phyloP scores from a whole-genome alignment of 1,139 yeast species.

The Torulaspora pretoriensis region DNA sequence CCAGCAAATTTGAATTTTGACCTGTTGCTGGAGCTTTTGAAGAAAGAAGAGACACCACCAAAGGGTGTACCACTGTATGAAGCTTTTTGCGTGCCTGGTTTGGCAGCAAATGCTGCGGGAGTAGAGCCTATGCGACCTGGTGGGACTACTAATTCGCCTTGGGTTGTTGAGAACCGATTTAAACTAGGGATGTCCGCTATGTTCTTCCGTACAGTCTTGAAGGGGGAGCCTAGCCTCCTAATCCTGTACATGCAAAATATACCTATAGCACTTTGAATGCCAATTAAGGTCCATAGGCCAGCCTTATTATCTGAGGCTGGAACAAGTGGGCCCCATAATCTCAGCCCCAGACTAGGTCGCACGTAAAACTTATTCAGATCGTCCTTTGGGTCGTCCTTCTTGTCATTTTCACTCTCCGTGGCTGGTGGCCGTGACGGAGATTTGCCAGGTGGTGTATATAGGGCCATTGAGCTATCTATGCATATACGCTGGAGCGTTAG shows the following conservation, averaged over 20 bases:
- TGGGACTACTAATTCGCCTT: slow-evolving; percentile 20
- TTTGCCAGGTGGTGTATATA: slow-evolving; percentile 30
- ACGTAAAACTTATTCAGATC: slow-evolving; percentile 29
- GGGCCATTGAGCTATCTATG: slow-evolving; percentile 21
- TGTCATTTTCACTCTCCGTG: slow-evolving; percentile 14
- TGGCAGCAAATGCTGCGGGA: background rate
- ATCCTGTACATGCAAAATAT: slow-evolving; percentile 30
- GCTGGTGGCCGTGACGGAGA: slow-evolving; percentile 15
- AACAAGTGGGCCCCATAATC: slow-evolving; percentile 58
- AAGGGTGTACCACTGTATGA: slow-evolving; percentile 19
- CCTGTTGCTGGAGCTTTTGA: slow-evolving; percentile 14
- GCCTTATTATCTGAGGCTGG: slow-evolving; percentile 57
- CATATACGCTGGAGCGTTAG: background rate
- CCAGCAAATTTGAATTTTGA: slow-evolving; percentile 17
- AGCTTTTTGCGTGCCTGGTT: slow-evolving; percentile 1
- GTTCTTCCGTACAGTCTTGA: slow-evolving; percentile 24
- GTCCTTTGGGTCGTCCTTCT: slow-evolving; percentile 14
- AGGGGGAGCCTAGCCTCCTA: slow-evolving; percentile 18
- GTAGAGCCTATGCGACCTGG: background rate
- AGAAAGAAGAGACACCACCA: slow-evolving; percentile 27
- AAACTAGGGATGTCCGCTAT: slow-evolving; percentile 36
- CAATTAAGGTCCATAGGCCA: slow-evolving; percentile 48
- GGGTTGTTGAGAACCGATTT: slow-evolving; percentile 33
- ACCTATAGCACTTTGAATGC: slow-evolving; percentile 47
- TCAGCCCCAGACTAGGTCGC: slow-evolving; percentile 54